phyloP scores from a whole-genome alignment of 805 yeast genomes.

The Starmera quercuum region DNA sequence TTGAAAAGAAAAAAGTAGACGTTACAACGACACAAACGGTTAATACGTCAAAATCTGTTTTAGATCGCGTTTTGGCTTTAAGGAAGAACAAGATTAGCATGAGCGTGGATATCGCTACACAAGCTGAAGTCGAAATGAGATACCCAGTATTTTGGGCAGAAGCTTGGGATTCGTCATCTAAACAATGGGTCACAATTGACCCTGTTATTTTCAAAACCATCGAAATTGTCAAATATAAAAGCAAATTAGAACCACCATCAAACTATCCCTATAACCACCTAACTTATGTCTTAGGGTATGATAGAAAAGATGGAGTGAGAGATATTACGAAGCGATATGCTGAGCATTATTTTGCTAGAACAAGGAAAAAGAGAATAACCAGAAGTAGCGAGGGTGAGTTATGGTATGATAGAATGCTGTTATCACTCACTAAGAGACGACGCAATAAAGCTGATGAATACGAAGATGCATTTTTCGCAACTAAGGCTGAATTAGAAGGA shows the following conservation, averaged over 20 bases:
- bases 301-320: conserved; percentile 50
- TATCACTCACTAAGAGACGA: conserved; percentile 13
- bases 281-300: conserved; percentile 74
- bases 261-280: conserved; percentile 50
- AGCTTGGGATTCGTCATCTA: conserved; percentile 73
- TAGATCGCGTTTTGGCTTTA: conserved; percentile 12
- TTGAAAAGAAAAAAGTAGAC: conserved; percentile 1
- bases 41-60: conserved; percentile 2
- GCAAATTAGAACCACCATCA: conserved; percentile 68
- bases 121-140: conserved; percentile 18
- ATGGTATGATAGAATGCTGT: conserved; percentile 51
- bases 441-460: conserved; percentile 25
- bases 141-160: conserved; percentile 91
- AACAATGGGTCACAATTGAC: conserved; percentile 82
- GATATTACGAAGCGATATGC: conserved; percentile 87
- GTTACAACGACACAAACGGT: neutral
- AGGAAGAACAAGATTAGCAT: conserved; percentile 10
- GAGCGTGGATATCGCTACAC: conserved; percentile 7
- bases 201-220: conserved; percentile 59
- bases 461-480: conserved; percentile 55
- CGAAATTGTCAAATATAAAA: conserved; percentile 50
- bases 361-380: conserved; percentile 65
- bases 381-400: conserved; percentile 39
- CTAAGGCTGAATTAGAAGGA: conserved; percentile 67
- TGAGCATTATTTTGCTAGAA: conserved; percentile 60